phyloP scores from a whole-genome alignment of 176 grass and related monocot genomes.

The Aegilops longissima region DNA sequence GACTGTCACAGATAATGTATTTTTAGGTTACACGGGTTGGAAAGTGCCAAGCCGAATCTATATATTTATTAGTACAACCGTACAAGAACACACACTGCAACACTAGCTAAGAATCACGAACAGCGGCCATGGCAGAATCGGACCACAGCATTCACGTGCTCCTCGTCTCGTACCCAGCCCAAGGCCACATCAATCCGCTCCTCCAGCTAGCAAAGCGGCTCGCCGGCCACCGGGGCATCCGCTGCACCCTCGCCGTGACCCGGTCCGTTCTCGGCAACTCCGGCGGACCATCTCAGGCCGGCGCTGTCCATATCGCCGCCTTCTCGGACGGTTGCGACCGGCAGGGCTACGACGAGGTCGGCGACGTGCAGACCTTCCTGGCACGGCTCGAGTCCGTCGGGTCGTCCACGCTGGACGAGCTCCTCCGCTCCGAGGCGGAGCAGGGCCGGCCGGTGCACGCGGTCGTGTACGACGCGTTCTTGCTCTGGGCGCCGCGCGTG shows the following conservation, averaged over 20 bases:
- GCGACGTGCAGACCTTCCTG: constrained; percentile 34
- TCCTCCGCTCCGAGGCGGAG: constrained; percentile 32
- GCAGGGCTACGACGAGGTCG: constrained; percentile 23
- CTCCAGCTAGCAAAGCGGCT: constrained; percentile 53
- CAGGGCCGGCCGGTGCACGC: constrained; percentile 33
- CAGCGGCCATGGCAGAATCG: too few relatives aligned
- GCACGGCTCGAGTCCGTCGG: constrained; percentile 31
- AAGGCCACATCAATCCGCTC: constrained; percentile 67
- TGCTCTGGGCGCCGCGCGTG: constrained; percentile 37
- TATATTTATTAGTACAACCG: too few relatives aligned
- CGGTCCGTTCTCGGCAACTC: constrained; percentile 25
- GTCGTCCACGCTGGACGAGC: constrained; percentile 34
- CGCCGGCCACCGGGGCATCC: constrained; percentile 29
- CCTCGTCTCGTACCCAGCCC: constrained; percentile 42
- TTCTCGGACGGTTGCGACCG: constrained; percentile 29
- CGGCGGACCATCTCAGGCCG: background rate
- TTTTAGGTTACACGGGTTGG: too few relatives aligned
- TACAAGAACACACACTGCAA: too few relatives aligned
- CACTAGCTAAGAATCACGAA: too few relatives aligned
- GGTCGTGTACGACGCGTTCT: constrained; percentile 54
- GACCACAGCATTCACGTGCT: constrained; percentile 29
- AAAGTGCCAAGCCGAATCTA: too few relatives aligned
- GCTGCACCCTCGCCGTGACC: constrained; percentile 39
- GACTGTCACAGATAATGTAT: too few relatives aligned
- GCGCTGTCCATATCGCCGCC: constrained; percentile 2